Base-by-base conservation (phyloP, 2,329 filamentous ascomycete species). In the Blastomyces parvus region DNA sequence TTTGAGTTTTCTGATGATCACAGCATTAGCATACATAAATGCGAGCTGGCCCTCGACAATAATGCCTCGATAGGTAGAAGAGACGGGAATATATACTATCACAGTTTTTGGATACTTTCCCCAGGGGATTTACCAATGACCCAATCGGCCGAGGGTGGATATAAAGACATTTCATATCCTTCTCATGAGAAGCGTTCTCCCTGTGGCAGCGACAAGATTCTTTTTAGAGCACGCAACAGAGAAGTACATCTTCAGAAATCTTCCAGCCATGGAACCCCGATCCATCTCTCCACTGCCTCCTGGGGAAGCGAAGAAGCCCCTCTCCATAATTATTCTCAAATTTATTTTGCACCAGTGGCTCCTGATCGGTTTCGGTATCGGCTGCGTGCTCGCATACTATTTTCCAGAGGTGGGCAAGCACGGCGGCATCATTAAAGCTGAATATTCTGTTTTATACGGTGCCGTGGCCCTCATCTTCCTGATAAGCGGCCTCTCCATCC, bases 391-490 rank as follows among this genome's bases (percentile, higher is more conserved):
- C 68, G 85, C 83, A 61, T 81, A 81, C 67, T 74, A 83, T 76
- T 77, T 84, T 69, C 77, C 83, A 7, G 77, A 82, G 63, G 73
- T 77, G 3, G 74, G 75, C 57, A 84, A 83, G 69, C 74, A 79
- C 58, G 79, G 75, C 52, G 75, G 76, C 40, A 68, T 70, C 17
- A 77, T 77, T 65, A 71, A 70, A 19, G 73, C 75, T 4, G 73
- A 77, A 61, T 76, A 76, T 17, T 74, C 79, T 9, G 75, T 89
- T 62, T 80, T 89, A 38, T 90, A 90, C 71, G 85, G 87, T 40
- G 85, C 82, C 25, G 85, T 90, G 38, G 84, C 82, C 22, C 74
- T 89, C 69, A 88, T 90, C 68, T 90, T 90, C 73, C 78, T 90
- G 63, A 81, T 89, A 67, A 89, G 86, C 62, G 88, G 88, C 3